Conservation (phyloP, 768 basidiomycete species). For the Leccinum uliginosum region DNA sequence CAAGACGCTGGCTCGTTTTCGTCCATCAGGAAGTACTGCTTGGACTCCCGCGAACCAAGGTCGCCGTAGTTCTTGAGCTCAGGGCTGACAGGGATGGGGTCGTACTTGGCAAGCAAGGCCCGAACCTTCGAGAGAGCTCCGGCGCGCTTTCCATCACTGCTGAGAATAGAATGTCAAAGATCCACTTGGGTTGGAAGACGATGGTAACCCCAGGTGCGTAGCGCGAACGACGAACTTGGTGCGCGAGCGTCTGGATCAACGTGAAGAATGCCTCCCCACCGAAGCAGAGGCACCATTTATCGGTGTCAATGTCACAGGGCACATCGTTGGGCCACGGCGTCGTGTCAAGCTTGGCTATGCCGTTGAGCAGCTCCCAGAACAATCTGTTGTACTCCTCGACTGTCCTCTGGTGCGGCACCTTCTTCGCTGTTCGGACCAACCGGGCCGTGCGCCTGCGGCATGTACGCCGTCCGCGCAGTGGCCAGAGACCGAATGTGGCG, state of each 20-base stretch:
- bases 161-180: conserved; percentile 22
- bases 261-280: conserved; percentile 19
- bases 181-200: conserved; percentile 24
- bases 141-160: conserved; percentile 12
- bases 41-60: conserved; percentile 17
- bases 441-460: conserved; percentile 13
- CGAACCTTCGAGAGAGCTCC: conserved; percentile 17
- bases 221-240: conserved; percentile 21
- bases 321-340: conserved; percentile 12
- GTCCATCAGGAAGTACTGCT: conserved; percentile 20
- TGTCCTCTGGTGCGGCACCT: conserved; percentile 4
- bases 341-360: conserved; percentile 14
- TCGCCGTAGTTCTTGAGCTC: conserved; percentile 23
- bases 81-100: conserved; percentile 41
- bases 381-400: conserved; percentile 16
- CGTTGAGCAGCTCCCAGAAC: conserved; percentile 20
- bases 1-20: conserved; percentile 17
- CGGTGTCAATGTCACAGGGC: conserved; percentile 18
- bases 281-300: conserved; percentile 21
- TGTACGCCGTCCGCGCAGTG: conserved; percentile 9
- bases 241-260: conserved; percentile 16
- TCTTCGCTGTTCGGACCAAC: conserved; percentile 21
- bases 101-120: conserved; percentile 14
- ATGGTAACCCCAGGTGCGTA: conserved; percentile 15
- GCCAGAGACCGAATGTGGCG: conserved; percentile 19